These are phyloP conservation scores for Pichia kluyveri DNA, from an alignment of 805 yeast genomes.

Conservation along the genomic window DNA sequence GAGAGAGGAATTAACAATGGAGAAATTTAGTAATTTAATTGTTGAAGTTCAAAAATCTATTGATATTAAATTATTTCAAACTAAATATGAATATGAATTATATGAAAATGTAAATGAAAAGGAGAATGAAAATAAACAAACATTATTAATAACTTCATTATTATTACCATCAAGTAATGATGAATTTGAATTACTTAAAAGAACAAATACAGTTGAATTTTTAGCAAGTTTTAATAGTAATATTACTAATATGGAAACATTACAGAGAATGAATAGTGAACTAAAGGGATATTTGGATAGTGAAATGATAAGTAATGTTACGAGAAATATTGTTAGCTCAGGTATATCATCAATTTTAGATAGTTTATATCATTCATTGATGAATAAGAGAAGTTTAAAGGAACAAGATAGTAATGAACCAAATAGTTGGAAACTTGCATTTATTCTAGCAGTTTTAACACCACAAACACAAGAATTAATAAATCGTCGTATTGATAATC, in stretches of 20 bases:
- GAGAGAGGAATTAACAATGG: slow-evolving; percentile 56
- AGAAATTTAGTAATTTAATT: slow-evolving; percentile 45
- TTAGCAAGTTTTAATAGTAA: slow-evolving; percentile 23
- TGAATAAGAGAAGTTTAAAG: neutral
- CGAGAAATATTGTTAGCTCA: slow-evolving; percentile 31
- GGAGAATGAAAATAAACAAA: neutral
- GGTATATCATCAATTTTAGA: slow-evolving; percentile 41
- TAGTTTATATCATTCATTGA: slow-evolving; percentile 25
- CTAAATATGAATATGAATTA: neutral
- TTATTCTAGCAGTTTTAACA: slow-evolving; percentile 58
- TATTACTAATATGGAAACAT: slow-evolving; percentile 17
- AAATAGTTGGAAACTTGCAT: slow-evolving; percentile 48
- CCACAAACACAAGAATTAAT: slow-evolving; percentile 43
- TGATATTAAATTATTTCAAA: slow-evolving; percentile 8
- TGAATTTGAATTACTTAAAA: slow-evolving; percentile 46
- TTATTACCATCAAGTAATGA: slow-evolving; percentile 43
- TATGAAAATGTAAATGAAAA: neutral
- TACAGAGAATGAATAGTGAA: slow-evolving; percentile 23
- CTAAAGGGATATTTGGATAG: slow-evolving; percentile 21
- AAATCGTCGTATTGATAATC: slow-evolving; percentile 24
- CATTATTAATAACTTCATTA: neutral
- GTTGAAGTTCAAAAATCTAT: slow-evolving; percentile 28
- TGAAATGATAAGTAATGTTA: slow-evolving; percentile 23
- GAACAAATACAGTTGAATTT: slow-evolving; percentile 38
- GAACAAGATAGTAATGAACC: slow-evolving; percentile 1